phyloP scores from a whole-genome alignment of 176 grass and related monocot genomes.

The Stipa capillata region DNA sequence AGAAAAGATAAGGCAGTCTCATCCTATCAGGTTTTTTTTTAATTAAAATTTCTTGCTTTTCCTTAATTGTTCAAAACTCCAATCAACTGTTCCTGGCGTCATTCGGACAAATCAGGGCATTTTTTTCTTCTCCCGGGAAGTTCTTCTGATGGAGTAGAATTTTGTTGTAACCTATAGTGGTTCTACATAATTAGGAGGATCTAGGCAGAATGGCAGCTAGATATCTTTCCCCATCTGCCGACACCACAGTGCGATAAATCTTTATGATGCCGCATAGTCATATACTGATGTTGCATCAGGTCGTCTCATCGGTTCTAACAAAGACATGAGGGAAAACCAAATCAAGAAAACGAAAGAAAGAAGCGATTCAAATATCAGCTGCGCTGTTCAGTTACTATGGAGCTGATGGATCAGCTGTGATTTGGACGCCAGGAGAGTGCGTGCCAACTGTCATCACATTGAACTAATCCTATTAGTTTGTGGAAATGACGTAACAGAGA shows the following conservation, averaged over 20 bases:
- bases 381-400: slow-evolving; percentile 13
- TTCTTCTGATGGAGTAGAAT: not conserved
- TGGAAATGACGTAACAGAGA: slow-evolving; percentile 16
- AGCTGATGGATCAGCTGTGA: slow-evolving; percentile 14
- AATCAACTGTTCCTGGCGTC: not conserved
- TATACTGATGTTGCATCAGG: slow-evolving; percentile 17
- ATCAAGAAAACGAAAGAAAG: slow-evolving; percentile 6
- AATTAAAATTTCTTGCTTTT: not conserved
- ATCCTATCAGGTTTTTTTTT: not conserved
- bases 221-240: slow-evolving; percentile 29
- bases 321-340: not conserved
- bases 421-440: slow-evolving; percentile 17
- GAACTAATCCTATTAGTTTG: slow-evolving; percentile 18
- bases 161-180: not conserved
- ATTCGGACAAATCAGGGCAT: not conserved
- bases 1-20: slow-evolving; percentile 16
- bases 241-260: slow-evolving; percentile 18
- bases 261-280: not conserved
- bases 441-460: slow-evolving; percentile 18
- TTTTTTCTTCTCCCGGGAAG: not conserved
- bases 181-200: not conserved
- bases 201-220: not conserved
- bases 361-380: slow-evolving; percentile 7
- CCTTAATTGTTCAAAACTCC: not conserved
- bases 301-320: slow-evolving; percentile 22